Evolutionary conservation across 2,329 filamentous ascomycete species (phyloP).

Genomic region (Paraphaeosphaeria minitans): DNA sequence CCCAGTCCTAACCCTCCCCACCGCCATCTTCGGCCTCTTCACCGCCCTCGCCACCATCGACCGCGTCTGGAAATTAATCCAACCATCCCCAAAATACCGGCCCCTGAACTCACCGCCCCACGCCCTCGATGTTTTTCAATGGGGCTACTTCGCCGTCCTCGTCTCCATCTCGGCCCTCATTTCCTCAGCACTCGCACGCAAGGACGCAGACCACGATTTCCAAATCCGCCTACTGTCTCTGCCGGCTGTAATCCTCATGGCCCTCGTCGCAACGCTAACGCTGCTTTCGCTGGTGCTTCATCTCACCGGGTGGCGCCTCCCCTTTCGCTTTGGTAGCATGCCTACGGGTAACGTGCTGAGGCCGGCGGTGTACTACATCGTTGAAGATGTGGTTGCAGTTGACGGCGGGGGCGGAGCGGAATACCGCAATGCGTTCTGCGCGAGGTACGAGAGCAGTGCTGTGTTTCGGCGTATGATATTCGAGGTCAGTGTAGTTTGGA

Average conservation of each 20-base stretch:
- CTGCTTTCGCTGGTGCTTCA: background rate
- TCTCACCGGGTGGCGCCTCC: background rate
- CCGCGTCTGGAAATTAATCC: background rate
- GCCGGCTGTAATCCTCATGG: background rate
- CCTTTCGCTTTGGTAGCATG: background rate
- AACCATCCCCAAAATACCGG: background rate
- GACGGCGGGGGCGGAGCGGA: background rate
- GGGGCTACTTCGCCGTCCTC: background rate
- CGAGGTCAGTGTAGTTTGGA: background rate
- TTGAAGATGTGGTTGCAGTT: background rate
- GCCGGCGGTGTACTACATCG: constrained; percentile 1
- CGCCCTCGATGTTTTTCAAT: background rate
- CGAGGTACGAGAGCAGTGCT: background rate
- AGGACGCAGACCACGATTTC: background rate
- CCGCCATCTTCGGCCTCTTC: background rate
- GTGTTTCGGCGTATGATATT: background rate
- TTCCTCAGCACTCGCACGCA: background rate
- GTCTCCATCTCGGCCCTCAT: background rate
- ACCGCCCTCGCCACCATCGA: background rate
- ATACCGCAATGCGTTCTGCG: background rate
- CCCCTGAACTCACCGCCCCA: background rate
- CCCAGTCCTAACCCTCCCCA: background rate
- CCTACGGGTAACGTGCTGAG: background rate
- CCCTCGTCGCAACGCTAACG: background rate
- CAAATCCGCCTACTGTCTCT: background rate